Conservation (phyloP, 1,284 basidiomycete genomes). For the Ganoderma multipileum region DNA sequence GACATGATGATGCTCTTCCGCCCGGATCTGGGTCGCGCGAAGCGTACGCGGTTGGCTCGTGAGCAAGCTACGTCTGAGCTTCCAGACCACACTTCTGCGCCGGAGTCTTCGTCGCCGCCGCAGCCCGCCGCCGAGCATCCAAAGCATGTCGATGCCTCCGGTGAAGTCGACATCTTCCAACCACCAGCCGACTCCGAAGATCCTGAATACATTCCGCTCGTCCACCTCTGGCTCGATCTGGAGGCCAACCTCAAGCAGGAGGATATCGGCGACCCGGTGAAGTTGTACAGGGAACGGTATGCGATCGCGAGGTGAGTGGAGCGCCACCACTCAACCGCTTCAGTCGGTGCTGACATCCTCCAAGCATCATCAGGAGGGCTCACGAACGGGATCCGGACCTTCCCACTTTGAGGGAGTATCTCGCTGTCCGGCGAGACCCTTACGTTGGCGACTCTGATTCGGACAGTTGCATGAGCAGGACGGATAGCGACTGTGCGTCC, state of each 20-base stretch:
- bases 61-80: not conserved
- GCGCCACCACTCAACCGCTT: not conserved
- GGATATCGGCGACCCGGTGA: not conserved
- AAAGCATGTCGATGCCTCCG: not conserved
- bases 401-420: not conserved
- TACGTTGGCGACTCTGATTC: not conserved
- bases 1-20: not conserved
- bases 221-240: slow-evolving; percentile 11
- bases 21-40: not conserved
- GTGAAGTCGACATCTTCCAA: not conserved
- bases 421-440: not conserved
- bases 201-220: slow-evolving; percentile 2
- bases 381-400: not conserved
- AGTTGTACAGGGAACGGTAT: not conserved
- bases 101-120: not conserved
- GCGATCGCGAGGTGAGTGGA: not conserved
- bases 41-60: not conserved
- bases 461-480: not conserved
- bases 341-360: not conserved
- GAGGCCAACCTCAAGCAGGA: slow-evolving; percentile 3
- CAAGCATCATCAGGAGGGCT: not conserved
- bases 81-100: not conserved
- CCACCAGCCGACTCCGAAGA: not conserved
- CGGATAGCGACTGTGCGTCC: not conserved
- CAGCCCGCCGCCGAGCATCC: not conserved